A percentile compares a stretch with the other conserved stretches of the same genome.
Evolutionary conservation across 1,284 basidiomycete genomes (phyloP).

Genomic region (Tremellales sp.): DNA sequence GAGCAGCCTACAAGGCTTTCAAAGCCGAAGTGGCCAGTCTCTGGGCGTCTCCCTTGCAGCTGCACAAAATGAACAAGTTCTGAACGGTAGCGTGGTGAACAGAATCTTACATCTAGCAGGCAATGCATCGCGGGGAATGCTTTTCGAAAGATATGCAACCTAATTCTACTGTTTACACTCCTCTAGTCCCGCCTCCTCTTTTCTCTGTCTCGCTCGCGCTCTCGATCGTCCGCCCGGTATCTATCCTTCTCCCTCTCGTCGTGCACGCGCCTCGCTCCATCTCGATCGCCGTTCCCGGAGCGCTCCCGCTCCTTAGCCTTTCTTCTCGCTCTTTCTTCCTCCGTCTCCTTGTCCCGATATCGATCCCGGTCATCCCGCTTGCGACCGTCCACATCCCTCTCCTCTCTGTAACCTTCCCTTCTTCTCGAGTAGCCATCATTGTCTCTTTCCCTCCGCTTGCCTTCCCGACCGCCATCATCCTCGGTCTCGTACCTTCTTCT

Average conservation of each 20-base stretch:
- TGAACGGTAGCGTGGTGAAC: too few species aligned
- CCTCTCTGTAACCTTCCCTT: constrained; percentile 13
- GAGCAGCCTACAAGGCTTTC: constrained; percentile 5
- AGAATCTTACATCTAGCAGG: constrained; percentile 14
- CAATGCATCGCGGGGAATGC: constrained; percentile 16
- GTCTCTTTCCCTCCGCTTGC: constrained; percentile 12
- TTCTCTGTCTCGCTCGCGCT: constrained; percentile 18
- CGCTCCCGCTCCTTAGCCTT: constrained; percentile 31
- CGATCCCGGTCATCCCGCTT: constrained; percentile 17
- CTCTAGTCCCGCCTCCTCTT: constrained; percentile 8
- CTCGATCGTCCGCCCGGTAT: constrained; percentile 11
- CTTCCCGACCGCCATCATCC: constrained; percentile 16
- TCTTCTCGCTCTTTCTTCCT: constrained; percentile 31
- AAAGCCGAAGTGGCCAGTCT: constrained; percentile 3
- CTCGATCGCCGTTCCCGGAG: constrained; percentile 4
- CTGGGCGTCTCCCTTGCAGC: constrained; percentile 19
- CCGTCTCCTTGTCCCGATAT: constrained; percentile 28
- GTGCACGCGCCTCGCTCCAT: constrained; percentile 7
- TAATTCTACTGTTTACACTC: constrained; percentile 6
- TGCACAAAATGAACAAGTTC: too few species aligned
- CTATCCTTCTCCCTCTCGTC: constrained; percentile 8
- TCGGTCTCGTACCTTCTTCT: constrained; percentile 19
- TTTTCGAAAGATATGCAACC: constrained; percentile 11
- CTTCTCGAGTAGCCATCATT: constrained; percentile 1
- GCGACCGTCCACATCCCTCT: constrained; percentile 8